These are phyloP conservation scores for Litchi chinensis DNA, from an alignment of 345 rosid genomes.

Conservation along the genomic window DNA sequence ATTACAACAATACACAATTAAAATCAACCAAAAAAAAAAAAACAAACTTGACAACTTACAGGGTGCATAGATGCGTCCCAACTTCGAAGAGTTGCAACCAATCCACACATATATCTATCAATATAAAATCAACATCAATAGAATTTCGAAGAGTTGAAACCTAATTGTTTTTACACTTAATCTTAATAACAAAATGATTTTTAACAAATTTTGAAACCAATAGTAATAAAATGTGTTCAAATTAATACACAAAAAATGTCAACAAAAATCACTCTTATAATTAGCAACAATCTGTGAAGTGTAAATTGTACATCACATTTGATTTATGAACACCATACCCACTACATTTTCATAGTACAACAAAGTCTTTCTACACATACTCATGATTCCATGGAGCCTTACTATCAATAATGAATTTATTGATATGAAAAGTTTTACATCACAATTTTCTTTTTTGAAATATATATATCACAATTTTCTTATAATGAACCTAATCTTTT, in stretches of 20 bases:
- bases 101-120: conserved; percentile 82
- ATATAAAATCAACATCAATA: too few species aligned
- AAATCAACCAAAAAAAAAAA: neutral
- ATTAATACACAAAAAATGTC: neutral
- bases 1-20: neutral
- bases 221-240: neutral
- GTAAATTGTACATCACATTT: neutral
- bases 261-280: neutral
- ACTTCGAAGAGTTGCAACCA: conserved; percentile 69
- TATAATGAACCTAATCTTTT: neutral
- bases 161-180: too few species aligned
- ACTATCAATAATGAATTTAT: neutral
- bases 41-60: conserved; percentile 28
- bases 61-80: conserved; percentile 82
- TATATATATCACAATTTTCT: too few species aligned
- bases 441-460: too few species aligned
- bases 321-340: neutral
- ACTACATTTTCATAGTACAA: neutral
- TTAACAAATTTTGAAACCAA: too few species aligned
- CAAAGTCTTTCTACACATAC: neutral
- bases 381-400: too few species aligned
- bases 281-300: neutral
- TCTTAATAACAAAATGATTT: too few species aligned
- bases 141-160: too few species aligned
- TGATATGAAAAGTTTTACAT: neutral